Conservation (phyloP, 1,284 basidiomycete species). For the Volvariella volvacea region DNA sequence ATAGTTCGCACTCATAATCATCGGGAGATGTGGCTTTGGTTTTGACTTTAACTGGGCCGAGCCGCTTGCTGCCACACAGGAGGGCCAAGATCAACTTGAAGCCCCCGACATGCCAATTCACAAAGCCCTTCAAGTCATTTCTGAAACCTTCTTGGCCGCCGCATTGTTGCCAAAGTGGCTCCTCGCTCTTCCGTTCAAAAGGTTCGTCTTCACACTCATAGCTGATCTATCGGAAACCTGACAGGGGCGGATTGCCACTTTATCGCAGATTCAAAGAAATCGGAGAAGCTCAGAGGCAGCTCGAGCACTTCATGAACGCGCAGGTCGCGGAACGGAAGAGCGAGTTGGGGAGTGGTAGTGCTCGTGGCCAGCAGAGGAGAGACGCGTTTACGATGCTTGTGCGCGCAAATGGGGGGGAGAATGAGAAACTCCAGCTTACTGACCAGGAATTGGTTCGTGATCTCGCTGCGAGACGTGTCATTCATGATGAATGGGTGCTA, state of each 20-base stretch:
- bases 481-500: too few species aligned
- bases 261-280: too few species aligned
- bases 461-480: neutral
- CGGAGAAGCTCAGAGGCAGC: constrained; percentile 18
- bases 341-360: constrained; percentile 5
- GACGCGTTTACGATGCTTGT: constrained; percentile 47
- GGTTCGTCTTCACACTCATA: too few species aligned
- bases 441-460: constrained; percentile 40
- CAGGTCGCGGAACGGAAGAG: constrained; percentile 30
- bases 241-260: too few species aligned
- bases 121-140: too few species aligned
- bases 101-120: constrained; percentile 21
- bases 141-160: too few species aligned
- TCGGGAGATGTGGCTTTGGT: constrained; percentile 46
- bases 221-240: too few species aligned
- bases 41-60: constrained; percentile 39
- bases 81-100: constrained; percentile 33
- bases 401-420: constrained; percentile 41
- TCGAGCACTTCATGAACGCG: constrained; percentile 34
- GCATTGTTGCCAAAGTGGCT: too few species aligned
- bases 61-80: constrained; percentile 28
- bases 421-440: constrained; percentile 33
- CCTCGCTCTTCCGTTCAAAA: constrained; percentile 41
- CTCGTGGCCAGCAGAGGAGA: constrained; percentile 13
- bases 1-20: constrained; percentile 41